phyloP scores from a whole-genome alignment of 345 rosid species.

The Raphanus sativus region DNA sequence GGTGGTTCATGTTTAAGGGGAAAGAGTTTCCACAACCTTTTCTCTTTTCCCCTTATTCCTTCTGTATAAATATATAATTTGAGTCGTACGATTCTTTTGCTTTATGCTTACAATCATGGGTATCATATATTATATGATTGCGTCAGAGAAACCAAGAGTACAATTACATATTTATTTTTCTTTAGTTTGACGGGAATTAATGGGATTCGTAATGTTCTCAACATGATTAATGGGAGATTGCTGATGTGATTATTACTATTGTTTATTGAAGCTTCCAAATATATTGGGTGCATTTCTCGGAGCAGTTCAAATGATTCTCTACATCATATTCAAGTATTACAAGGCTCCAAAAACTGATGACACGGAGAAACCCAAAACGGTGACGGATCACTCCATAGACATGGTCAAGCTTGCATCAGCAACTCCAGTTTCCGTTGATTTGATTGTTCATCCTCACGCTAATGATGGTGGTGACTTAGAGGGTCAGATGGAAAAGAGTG shows the following conservation, averaged over 20 bases:
- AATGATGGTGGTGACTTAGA: slow-evolving; percentile 29
- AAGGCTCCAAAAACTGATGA: slow-evolving; percentile 33
- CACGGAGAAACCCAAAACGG: slow-evolving; percentile 28
- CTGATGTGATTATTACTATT: background rate
- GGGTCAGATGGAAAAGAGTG: slow-evolving; percentile 20
- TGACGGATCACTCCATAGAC: slow-evolving; percentile 35
- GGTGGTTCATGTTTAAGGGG: slow-evolving; percentile 20
- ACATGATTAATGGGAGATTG: slow-evolving; percentile 1
- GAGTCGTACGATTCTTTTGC: slow-evolving; percentile 31
- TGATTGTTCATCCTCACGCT: slow-evolving; percentile 11
- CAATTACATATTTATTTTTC: background rate
- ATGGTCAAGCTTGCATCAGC: slow-evolving; percentile 24
- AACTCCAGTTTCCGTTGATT: slow-evolving; percentile 12
- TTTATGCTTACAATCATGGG: slow-evolving; percentile 10
- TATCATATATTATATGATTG: slow-evolving; percentile 32
- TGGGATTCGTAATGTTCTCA: slow-evolving; percentile 16
- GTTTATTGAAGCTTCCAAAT: slow-evolving; percentile 48
- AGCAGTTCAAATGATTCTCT: slow-evolving; percentile 52
- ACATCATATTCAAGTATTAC: slow-evolving; percentile 45
- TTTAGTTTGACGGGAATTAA: background rate
- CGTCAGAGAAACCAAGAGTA: slow-evolving; percentile 11
- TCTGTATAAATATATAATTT: slow-evolving; percentile 26
- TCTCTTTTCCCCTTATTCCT: slow-evolving; percentile 1
- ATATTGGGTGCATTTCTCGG: slow-evolving; percentile 54
- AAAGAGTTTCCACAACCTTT: slow-evolving; percentile 30